Evolutionary conservation across 164 flowering plant species (phyloP), one percentile per base, ranked within the genome.

Genomic region (Sextonia rubra): DNA sequence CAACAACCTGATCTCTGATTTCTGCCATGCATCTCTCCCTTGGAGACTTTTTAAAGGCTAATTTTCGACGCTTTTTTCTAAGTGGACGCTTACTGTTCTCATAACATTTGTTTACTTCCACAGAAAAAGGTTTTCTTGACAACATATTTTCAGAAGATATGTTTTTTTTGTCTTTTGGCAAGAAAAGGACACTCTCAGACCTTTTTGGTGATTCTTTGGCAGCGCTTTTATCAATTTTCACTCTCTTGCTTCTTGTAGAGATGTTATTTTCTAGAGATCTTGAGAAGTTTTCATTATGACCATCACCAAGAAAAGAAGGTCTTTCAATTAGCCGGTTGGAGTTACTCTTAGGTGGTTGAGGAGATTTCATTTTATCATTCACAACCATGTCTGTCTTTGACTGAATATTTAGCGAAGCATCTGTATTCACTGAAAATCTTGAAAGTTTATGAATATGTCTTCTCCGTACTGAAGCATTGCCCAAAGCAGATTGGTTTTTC

Each of bases 391-490:
- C 68, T 65, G 70, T 77, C 32, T 61, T n/a, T 14, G 66, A 72
- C 74, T 72, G 71, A 60, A 52, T 77, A 67, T 76, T 79, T 64
- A 79, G 75, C 66, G 86, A 71, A 73, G 85, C 72, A 32, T 66
- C 30, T 3, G 74, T 12, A 69, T 75, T 75, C 60, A 73, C 78
- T 64, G 77, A 66, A 37, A 69, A 56, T 25, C 66, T 77, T 0
- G 71, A 60, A 70, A 49, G 63, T 30, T 74, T 74, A 26, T 17
- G 68, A 66, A 55, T 37, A 56, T 20, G 63, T 66, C 69, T 71
- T 71, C 76, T 71, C 61, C 74, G 81, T 58, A 60, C 30, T 47
- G 70, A 6, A 75, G 80, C 63, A 77, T 75, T 77, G 71, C 74
- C 76, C 37, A 47, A 69, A 73, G 61, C 24, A 20, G 78, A 72